Base-by-base conservation (phyloP, 495 filamentous ascomycete species). In the Tuber indicum region DNA sequence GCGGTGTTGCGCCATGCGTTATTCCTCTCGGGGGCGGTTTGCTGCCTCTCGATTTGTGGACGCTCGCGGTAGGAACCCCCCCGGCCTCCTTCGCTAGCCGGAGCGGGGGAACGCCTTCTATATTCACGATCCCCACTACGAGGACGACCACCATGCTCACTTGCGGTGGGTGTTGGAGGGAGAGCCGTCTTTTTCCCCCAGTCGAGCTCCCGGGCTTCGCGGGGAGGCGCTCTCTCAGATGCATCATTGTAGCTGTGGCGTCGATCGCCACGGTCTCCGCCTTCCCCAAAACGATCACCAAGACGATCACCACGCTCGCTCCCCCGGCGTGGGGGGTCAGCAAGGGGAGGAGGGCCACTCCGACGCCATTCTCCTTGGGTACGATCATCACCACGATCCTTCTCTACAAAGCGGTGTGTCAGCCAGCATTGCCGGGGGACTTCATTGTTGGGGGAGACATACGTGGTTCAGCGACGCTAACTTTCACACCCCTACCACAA, bases 101-200 rank as follows among this genome's bases (percentile, higher is more conserved):
- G 77, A 17, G 70, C 82, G n/a, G 82, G 82, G 16, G 82, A 81
- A 72, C 76, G 81, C 23, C 81, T 77, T 39, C 82, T 81, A 19
- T 80, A 82, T 46, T 83, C 81, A 77, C 89, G 89, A 72, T 95
- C 93, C 75, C 88, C 89, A 84, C 87, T 89, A 76, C 89, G 86
- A 74, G 91, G 88, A 66, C 92, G 91, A 74, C 92, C 91, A 71
- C 89, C 90, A 80, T 93, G 92, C 75, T 91, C 87, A 72, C 86
- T 86, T 76, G 85, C 86, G 41, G 86, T 83, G 19, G 86, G 83
- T 58, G 87, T 88, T 52, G 87, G 83, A 45, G 91, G 84, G 70
- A 97, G 88, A 43, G 96, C 96, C 39, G 96, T 96, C 82, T 94
- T 95, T 75, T 96, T 92, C 85, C 97, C 95, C 96, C 96, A 99